Conservation (phyloP, 1,284 basidiomycete species). For the Cutaneotrichosporon mucoides region DNA sequence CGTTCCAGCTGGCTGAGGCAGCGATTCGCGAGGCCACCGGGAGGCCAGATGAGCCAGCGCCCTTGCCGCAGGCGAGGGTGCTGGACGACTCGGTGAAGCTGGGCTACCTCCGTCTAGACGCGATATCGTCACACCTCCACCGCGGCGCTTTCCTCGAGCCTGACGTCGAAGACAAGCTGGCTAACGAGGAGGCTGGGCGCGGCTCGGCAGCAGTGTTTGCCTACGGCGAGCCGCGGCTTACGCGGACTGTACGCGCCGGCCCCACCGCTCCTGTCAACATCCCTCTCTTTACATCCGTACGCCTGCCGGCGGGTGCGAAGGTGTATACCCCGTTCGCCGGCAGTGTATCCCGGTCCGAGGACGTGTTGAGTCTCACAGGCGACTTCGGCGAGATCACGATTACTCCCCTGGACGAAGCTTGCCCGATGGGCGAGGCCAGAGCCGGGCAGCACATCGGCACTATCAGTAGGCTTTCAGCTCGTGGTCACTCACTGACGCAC, state of each 20-base stretch:
- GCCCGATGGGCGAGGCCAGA: too few species aligned
- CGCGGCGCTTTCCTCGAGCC: not conserved
- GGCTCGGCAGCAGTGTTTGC: not conserved
- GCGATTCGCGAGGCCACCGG: conserved; percentile 4
- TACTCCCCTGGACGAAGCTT: too few species aligned
- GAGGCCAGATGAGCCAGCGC: not conserved
- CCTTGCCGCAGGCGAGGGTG: not conserved
- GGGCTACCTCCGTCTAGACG: conserved; percentile 5
- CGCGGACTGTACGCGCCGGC: not conserved
- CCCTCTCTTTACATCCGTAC: not conserved
- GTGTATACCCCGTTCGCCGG: too few species aligned
- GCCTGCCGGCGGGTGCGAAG: not conserved
- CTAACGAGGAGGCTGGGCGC: not conserved
- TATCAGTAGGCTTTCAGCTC: too few species aligned
- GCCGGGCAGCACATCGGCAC: too few species aligned
- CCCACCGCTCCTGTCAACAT: not conserved
- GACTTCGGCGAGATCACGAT: too few species aligned
- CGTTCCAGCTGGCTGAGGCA: not conserved
- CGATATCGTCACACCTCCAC: conserved; percentile 2
- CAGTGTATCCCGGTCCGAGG: too few species aligned
- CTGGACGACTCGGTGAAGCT: not conserved
- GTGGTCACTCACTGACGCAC: too few species aligned
- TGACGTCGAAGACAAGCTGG: not conserved
- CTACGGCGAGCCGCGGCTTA: conserved; percentile 8
- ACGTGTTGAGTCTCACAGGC: too few species aligned